phyloP scores from a whole-genome alignment of 495 filamentous ascomycete species.

The Aspergillus steynii region DNA sequence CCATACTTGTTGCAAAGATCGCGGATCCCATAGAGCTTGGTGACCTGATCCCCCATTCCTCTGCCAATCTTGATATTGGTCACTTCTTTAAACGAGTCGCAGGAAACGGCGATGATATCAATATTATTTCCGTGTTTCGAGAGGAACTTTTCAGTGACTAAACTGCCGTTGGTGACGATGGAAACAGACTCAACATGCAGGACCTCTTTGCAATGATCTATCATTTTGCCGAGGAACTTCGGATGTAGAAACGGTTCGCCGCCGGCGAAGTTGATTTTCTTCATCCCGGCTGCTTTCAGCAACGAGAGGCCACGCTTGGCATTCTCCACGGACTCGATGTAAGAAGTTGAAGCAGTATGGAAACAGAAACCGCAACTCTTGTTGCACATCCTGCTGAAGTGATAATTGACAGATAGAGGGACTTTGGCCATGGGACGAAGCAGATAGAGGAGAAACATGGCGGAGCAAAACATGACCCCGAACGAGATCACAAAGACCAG shows the following conservation, averaged over 20 bases:
- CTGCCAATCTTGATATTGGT: slow-evolving; percentile 56
- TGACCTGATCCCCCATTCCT: slow-evolving; percentile 46
- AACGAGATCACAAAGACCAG: no score
- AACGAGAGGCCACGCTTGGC: slow-evolving; percentile 49
- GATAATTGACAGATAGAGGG: slow-evolving; percentile 48
- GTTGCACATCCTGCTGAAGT: slow-evolving; percentile 54
- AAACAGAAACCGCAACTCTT: slow-evolving; percentile 57
- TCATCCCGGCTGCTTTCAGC: slow-evolving; percentile 48
- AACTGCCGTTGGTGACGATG: slow-evolving; percentile 56
- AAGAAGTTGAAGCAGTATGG: slow-evolving; percentile 53
- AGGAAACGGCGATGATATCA: slow-evolving; percentile 57
- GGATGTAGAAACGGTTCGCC: slow-evolving; percentile 62
- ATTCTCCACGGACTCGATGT: slow-evolving; percentile 35
- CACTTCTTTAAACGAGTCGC: slow-evolving; percentile 56
- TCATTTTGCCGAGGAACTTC: slow-evolving; percentile 43
- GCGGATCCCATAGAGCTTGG: slow-evolving; percentile 41
- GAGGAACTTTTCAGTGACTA: slow-evolving; percentile 46
- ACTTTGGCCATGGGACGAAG: background rate
- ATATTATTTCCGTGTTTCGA: slow-evolving; percentile 40
- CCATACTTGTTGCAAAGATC: slow-evolving; percentile 46
- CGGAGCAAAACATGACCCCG: no score
- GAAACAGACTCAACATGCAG: slow-evolving; percentile 51
- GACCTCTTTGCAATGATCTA: slow-evolving; percentile 51
- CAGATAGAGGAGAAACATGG: no score
- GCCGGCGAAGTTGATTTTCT: slow-evolving; percentile 60